Evolutionary conservation across 1,284 basidiomycete genomes (phyloP).

Genomic region (Mycena sp.): DNA sequence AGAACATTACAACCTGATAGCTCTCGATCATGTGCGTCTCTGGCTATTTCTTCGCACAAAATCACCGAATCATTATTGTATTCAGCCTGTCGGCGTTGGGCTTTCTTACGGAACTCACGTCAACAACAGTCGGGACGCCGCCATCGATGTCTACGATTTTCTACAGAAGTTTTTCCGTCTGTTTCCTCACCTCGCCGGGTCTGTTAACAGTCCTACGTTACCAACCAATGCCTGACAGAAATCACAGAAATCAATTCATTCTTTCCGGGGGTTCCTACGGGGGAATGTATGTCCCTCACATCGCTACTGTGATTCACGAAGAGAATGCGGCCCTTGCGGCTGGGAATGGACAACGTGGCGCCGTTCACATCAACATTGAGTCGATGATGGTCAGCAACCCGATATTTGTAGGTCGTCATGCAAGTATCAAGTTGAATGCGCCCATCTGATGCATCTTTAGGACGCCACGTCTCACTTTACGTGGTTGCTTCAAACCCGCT

Average conservation of each 20-base stretch:
- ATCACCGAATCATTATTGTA: too few species aligned
- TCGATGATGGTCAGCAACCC: constrained; percentile 46
- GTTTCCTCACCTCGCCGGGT: not conserved
- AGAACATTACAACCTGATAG: constrained; percentile 36
- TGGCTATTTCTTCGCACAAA: not conserved
- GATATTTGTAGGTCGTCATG: constrained; percentile 34
- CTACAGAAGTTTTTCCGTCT: constrained; percentile 2
- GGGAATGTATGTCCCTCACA: constrained; percentile 46
- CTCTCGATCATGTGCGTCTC: constrained; percentile 31
- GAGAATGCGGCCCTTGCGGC: constrained; percentile 37
- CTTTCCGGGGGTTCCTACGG: constrained; percentile 45
- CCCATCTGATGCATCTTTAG: constrained; percentile 23
- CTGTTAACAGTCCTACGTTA: too few species aligned
- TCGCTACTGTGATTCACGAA: constrained; percentile 44
- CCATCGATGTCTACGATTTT: constrained; percentile 2
- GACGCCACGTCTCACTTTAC: constrained; percentile 38
- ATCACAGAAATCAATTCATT: constrained; percentile 39
- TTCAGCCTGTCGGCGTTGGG: not conserved
- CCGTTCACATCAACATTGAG: constrained; percentile 42
- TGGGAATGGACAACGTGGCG: constrained; percentile 31
- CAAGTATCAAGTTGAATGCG: not conserved
- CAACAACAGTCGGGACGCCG: not conserved
- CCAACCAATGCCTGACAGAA: not conserved
- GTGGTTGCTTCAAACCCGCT: constrained; percentile 42
- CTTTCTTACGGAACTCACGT: not conserved